Evolutionary conservation across 345 rosid genomes (phyloP).

Genomic region (Populus deltoides): DNA sequence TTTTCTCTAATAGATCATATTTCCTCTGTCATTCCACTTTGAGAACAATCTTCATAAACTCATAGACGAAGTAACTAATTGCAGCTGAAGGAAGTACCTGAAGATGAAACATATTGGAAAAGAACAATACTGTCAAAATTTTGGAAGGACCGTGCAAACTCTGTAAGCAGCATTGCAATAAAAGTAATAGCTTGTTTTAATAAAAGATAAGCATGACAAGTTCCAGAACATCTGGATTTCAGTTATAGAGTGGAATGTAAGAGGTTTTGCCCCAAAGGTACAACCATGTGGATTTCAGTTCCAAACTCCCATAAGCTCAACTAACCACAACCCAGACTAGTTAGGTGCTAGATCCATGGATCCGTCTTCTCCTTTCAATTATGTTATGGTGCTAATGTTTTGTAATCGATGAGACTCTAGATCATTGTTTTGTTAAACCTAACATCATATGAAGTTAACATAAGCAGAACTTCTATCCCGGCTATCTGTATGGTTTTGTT

Average conservation of each 20-base stretch:
- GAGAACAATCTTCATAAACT: conserved; percentile 80
- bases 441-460: not conserved
- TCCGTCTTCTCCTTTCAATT: too few relatives aligned
- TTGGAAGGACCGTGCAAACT: not conserved
- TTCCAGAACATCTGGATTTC: not conserved
- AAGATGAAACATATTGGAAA: conserved; percentile 14
- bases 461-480: not conserved
- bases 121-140: conserved; percentile 8
- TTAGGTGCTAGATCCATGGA: too few relatives aligned
- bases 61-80: conserved; percentile 76
- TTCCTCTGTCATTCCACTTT: conserved; percentile 52
- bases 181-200: not conserved
- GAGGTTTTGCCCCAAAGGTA: not conserved
- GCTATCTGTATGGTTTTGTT: not conserved
- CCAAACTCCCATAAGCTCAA: not conserved
- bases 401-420: too few relatives aligned
- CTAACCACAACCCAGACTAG: too few relatives aligned
- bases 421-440: too few relatives aligned
- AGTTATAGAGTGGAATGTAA: not conserved
- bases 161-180: not conserved
- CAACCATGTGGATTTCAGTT: not conserved
- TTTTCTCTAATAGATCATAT: conserved; percentile 9
- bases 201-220: not conserved
- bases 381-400: too few relatives aligned
- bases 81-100: conserved; percentile 92